Evolutionary conservation across 192 early-diverging fungal species (phyloP), one percentile per base, ranked within the genome.

Genomic region (Linderina pennispora): DNA sequence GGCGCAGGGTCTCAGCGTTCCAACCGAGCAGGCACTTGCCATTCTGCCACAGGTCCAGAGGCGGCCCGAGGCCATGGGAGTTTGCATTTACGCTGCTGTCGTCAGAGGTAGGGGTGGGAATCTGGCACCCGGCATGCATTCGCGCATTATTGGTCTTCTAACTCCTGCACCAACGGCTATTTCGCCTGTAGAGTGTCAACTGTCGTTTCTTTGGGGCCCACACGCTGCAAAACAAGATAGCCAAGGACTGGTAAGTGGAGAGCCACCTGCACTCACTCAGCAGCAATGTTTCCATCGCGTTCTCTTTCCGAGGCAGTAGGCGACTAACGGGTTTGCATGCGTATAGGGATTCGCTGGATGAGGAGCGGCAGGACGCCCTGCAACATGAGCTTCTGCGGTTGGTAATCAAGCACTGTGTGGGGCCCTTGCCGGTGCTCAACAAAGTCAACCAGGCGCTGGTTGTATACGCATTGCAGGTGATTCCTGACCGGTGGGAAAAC

Each of bases 161-260:
- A n/a, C n/a, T n/a, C n/a, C n/a, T n/a, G n/a, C n/a, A n/a, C n/a
- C n/a, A n/a, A n/a, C n/a, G n/a, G n/a, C n/a, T n/a, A n/a, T n/a
- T n/a, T 31, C 6, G 6, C 5, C 28, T 31, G 28, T 31, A 31
- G 28, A 62, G 55, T 25, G 48, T 36, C 39, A 70, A 54, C 23
- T 70, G 67, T 32, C 67, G 67, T 34, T 70, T 70, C 40, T 70
- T 51, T 50, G 67, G 67, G 4, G 67, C 67, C 2, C 67, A 70
- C 39, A 70, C 67, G 13, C 39, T 70, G 20, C 67, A 70, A 11
- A 50, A 42, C 18, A 70, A 70, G 16, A 55, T 70, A 24, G 36
- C 51, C 9, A 53, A 46, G 16, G 67, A 70, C 55, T 62, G 59
- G 18, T 28, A 19, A 40, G 36, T 22, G 25, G 19, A 38, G n/a